These are phyloP conservation scores for Lentithecium fluviatile DNA, from an alignment of 495 filamentous ascomycete genomes.

Conservation along the genomic window DNA sequence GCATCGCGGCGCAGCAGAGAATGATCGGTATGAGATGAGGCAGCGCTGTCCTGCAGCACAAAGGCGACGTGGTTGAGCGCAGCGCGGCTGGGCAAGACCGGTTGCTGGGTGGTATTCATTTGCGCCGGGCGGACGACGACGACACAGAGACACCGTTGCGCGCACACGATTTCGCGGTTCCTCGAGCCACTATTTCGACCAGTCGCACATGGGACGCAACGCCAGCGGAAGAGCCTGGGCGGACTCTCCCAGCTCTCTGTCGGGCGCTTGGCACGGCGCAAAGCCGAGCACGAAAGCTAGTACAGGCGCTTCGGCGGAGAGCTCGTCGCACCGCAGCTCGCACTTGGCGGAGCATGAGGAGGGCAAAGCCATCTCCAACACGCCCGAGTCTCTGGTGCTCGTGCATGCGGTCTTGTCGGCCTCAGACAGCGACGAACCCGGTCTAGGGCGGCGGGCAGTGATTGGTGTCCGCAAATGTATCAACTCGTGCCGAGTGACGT, in stretches of 20 bases:
- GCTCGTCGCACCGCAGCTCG: no score
- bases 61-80: no score
- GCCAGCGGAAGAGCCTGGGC: conserved; percentile 19
- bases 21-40: neutral
- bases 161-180: neutral
- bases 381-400: conserved; percentile 15
- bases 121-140: no score
- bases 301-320: no score
- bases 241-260: neutral
- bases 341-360: no score
- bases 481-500: conserved; percentile 10
- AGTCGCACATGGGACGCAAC: neutral
- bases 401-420: conserved; percentile 31
- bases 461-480: conserved; percentile 12
- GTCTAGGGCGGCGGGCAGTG: neutral
- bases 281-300: no score
- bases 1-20: neutral
- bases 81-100: no score
- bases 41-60: neutral
- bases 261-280: no score
- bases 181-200: conserved; percentile 4
- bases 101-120: no score
- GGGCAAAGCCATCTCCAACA: no score
- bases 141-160: no score
- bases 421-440: conserved; percentile 3